Evolutionary conservation across 2,329 filamentous ascomycete genomes (phyloP), one percentile per base, ranked within the genome.

Genomic region (Pseudocercospora fijiensis): DNA sequence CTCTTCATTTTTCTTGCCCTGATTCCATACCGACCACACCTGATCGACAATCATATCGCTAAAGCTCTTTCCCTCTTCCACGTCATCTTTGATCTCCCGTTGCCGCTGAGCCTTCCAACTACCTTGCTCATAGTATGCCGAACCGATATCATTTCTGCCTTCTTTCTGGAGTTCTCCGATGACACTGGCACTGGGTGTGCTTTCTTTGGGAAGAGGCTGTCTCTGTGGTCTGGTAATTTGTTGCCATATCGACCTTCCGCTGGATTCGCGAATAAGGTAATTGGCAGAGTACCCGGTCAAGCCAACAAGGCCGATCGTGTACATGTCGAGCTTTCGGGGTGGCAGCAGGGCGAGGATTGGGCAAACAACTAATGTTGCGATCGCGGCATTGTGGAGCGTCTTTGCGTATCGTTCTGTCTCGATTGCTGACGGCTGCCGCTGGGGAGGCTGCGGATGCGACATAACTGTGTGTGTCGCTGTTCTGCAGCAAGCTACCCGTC

Each of bases 271-370:
- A 13, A 75, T 71, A 3, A 85, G 75, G 66, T 85, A 80, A 71
- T 84, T 81, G 9, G 81, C 80, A 8, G 80, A 82, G 33, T 81
- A 76, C 62, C 81, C 74, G 68, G 81, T 84, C 1, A 80, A 79
- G 27, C 79, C 74, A 47, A 79, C 75, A 7, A 88, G 80, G 0
- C 78, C 78, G 69, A 86, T 78, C 18, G 85, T 88, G 76, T 86
- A 87, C 59, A 84, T 70, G 71, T 88, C 86, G 57, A 88, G 75
- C 75, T 88, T 88, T 52, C 86, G 84, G 0, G 86, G 86, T 9
- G 86, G 86, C 9, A 88, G 75, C 16, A 81, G 71, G 55, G 82
- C 81, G 57, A 88, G 78, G 8, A 83, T 67, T 0, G 86, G 86
- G 64, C 83, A 85, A 55, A 80, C 72, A 20, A 88, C 71, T 27